Conservation (phyloP, 331 rosid species). For the Phaseolus coccineus region DNA sequence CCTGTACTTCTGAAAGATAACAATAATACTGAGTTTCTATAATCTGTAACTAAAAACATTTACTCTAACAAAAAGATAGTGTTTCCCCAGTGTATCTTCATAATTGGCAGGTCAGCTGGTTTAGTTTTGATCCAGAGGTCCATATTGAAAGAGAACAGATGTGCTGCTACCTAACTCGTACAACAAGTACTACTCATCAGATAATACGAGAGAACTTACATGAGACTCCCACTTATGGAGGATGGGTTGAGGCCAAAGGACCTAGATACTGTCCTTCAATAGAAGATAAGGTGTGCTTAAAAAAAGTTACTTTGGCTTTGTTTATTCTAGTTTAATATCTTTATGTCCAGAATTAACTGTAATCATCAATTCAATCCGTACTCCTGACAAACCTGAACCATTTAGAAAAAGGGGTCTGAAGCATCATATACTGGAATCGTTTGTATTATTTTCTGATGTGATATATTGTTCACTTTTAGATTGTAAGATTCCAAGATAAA, state of each 20-base stretch:
- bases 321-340: slow-evolving; percentile 17
- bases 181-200: slow-evolving; percentile 87
- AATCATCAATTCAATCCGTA: slow-evolving; percentile 29
- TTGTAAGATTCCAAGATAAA: slow-evolving; percentile 89
- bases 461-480: slow-evolving; percentile 55
- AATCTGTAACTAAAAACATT: slow-evolving; percentile 19
- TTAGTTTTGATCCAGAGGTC: slow-evolving; percentile 92
- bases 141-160: slow-evolving; percentile 94
- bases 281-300: slow-evolving; percentile 85
- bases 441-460: slow-evolving; percentile 32
- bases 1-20: slow-evolving; percentile 34
- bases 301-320: not conserved
- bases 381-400: not conserved
- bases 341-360: slow-evolving; percentile 17
- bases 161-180: slow-evolving; percentile 97
- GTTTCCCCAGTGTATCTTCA: slow-evolving; percentile 44
- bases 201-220: slow-evolving; percentile 86
- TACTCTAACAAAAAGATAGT: slow-evolving; percentile 29
- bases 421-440: slow-evolving; percentile 30
- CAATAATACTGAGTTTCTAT: slow-evolving; percentile 15
- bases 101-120: slow-evolving; percentile 87
- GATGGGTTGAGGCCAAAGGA: slow-evolving; percentile 99
- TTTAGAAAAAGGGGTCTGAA: slow-evolving; percentile 34
- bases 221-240: slow-evolving; percentile 98
- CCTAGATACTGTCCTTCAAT: slow-evolving; percentile 99